phyloP scores from a whole-genome alignment of 2,329 filamentous ascomycete genomes.

The Fusarium nematophilum region DNA sequence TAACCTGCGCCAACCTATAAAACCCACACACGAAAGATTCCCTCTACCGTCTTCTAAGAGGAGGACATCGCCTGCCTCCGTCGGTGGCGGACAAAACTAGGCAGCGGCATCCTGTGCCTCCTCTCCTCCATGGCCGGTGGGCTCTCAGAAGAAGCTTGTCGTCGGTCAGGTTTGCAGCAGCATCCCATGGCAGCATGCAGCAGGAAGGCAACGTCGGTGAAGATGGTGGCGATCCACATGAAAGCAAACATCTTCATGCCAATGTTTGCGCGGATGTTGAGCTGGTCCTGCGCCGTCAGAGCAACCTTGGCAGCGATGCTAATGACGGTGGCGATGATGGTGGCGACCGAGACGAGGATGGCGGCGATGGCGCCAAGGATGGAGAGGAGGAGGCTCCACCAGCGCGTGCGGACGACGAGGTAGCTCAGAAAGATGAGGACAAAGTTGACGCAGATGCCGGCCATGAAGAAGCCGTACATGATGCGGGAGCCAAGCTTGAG shows the following conservation, averaged over 20 bases:
- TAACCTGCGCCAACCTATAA: neutral
- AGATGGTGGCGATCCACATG: slow-evolving; percentile 84
- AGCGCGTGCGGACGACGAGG: slow-evolving; percentile 65
- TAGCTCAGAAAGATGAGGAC: slow-evolving; percentile 75
- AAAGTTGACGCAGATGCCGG: slow-evolving; percentile 75
- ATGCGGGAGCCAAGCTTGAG: slow-evolving; percentile 79
- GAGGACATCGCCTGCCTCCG: slow-evolving; percentile 33
- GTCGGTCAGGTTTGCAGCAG: slow-evolving; percentile 65
- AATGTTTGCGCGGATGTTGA: slow-evolving; percentile 80
- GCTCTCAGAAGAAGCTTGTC: slow-evolving; percentile 2
- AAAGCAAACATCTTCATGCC: slow-evolving; percentile 84
- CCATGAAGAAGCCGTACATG: slow-evolving; percentile 92
- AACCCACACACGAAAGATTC: neutral
- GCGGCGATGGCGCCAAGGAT: slow-evolving; percentile 75
- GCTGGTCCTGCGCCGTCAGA: slow-evolving; percentile 74
- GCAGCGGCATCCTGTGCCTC: slow-evolving; percentile 33
- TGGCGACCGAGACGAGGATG: slow-evolving; percentile 75
- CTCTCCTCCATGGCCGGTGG: slow-evolving; percentile 37
- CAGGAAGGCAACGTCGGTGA: slow-evolving; percentile 75
- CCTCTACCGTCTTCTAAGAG: slow-evolving; percentile 2
- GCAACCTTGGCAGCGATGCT: slow-evolving; percentile 84
- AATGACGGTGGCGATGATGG: slow-evolving; percentile 84
- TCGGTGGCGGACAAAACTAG: slow-evolving; percentile 46
- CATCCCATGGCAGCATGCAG: slow-evolving; percentile 83
- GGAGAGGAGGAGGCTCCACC: slow-evolving; percentile 75